phyloP scores from a whole-genome alignment of 768 basidiomycete species.

The Tulasnella calospora region DNA sequence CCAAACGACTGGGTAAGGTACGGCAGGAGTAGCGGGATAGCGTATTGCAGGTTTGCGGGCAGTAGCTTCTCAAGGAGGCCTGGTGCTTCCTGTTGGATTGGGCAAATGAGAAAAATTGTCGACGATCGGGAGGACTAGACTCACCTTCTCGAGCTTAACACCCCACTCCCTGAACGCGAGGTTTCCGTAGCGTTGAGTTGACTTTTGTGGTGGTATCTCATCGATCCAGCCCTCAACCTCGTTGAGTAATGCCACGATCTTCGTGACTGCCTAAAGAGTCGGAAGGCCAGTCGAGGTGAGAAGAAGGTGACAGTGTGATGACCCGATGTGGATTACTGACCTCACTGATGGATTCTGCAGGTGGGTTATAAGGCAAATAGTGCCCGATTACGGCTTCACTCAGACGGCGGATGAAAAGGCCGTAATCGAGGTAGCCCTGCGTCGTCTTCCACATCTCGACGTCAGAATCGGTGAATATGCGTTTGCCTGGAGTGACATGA shows the following conservation, averaged over 20 bases:
- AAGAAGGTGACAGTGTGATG: background rate
- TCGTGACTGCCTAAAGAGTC: slow-evolving; percentile 33
- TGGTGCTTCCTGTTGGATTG: slow-evolving; percentile 37
- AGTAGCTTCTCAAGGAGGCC: slow-evolving; percentile 51
- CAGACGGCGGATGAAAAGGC: slow-evolving; percentile 67
- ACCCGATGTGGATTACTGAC: background rate
- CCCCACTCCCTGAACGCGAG: slow-evolving; percentile 86
- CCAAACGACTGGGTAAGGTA: slow-evolving; percentile 83
- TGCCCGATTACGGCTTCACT: slow-evolving; percentile 72
- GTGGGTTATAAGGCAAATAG: slow-evolving; percentile 37
- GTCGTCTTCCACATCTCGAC: slow-evolving; percentile 67
- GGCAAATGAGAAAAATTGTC: background rate
- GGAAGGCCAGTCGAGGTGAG: background rate
- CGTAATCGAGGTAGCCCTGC: slow-evolving; percentile 67
- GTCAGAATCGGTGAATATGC: slow-evolving; percentile 66
- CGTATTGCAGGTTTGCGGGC: slow-evolving; percentile 41
- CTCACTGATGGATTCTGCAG: slow-evolving; percentile 3
- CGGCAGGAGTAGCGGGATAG: slow-evolving; percentile 64
- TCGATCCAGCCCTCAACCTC: slow-evolving; percentile 69
- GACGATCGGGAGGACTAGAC: slow-evolving; percentile 30
- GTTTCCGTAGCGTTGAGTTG: slow-evolving; percentile 84
- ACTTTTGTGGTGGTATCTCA: slow-evolving; percentile 59
- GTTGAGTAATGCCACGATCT: slow-evolving; percentile 56
- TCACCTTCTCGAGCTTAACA: slow-evolving; percentile 66
- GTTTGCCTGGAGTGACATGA: slow-evolving; percentile 28